A percentile compares a stretch with the other conserved stretches of the same genome.
These are phyloP conservation scores for Ustilago lituana DNA, from an alignment of 1,284 basidiomycete genomes.

Conservation along the genomic window DNA sequence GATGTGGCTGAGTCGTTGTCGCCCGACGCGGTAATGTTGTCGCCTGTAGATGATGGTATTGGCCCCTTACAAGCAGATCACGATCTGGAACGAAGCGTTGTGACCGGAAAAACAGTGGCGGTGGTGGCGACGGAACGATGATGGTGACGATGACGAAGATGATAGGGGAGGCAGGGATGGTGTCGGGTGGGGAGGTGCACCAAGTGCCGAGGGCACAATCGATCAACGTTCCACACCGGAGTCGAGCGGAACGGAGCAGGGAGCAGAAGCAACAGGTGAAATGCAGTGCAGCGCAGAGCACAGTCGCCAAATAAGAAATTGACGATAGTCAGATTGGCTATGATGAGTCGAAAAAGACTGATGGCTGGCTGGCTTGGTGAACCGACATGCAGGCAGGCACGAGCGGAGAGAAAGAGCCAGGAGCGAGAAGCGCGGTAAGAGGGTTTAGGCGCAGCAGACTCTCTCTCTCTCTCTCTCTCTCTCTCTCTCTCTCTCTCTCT, in stretches of 20 bases:
- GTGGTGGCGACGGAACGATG: no score
- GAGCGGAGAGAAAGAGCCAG: background rate
- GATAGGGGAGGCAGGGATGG: slow-evolving; percentile 1
- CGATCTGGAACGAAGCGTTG: no score
- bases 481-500: no score
- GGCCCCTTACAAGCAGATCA: background rate
- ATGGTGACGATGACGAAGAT: slow-evolving; percentile 6
- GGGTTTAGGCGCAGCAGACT: slow-evolving; percentile 15
- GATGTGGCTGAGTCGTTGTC: background rate
- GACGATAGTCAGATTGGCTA: slow-evolving; percentile 3
- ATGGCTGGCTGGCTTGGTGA: background rate
- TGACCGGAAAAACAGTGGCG: no score
- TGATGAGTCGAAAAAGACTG: slow-evolving; percentile 3
- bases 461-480: no score
- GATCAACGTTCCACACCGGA: slow-evolving; percentile 14
- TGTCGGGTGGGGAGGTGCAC: slow-evolving; percentile 28
- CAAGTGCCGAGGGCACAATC: slow-evolving; percentile 8
- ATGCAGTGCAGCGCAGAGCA: background rate
- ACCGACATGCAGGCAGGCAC: background rate
- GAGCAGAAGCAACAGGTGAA: no score
- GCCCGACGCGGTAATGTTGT: no score
- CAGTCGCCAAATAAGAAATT: background rate
- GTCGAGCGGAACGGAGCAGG: slow-evolving; percentile 16
- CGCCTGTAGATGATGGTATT: background rate
- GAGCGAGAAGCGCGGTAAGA: background rate